Base-by-base conservation (phyloP, 208 protist genomes). In the Perkinsela sp. region DNA sequence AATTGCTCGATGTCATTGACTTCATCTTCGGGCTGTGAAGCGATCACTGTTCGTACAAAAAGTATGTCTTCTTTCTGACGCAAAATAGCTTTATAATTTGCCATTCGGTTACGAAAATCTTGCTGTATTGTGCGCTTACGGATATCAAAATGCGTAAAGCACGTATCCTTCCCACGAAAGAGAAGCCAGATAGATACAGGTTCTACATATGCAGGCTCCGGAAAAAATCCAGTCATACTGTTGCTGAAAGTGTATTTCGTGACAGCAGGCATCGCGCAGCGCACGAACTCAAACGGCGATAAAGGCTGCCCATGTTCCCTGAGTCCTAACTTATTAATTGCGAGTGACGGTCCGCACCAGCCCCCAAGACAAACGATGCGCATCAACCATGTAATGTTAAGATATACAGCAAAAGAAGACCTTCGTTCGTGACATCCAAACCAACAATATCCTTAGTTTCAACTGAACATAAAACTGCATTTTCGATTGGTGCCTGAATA, bases 191-290 rank as follows among this genome's bases (percentile, higher is more conserved):
- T 75, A 30, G 75, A 76, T 0, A 80, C 83, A 1, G 81, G 79
- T 67, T 90, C 85, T 15, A 80, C 15, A 68, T 71, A 70, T 28
- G 67, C 48, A 13, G 68, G 57, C 29, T 31, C 76, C 1, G 74
- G 78, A 48, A 78, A 80, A 57, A 74, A 78, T 28, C 75, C 76
- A 2, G 70, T 66, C 0, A 28, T 48, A 69, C 85, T 87, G 6
- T 81, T 80, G 48, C 76, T 72, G 0, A 28, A 16, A 0, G 77
- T 85, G 66, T 88, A 74, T 32, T 88, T 70, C 29, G 83, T 71
- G 1, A 91, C n/a, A 29, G 80, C 85, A 72, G 88, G 83, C 40
- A 88, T 82, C 40, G 83, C 86, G 73, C 80, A 87, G 69, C 81
- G 83, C 0, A 83, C 83, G 73, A 80, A 75, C 68, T 91, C 85